Percentiles rank a stretch among this genome's conserved stretches.
These are phyloP conservation scores for Hyaloraphidium curvatum DNA, from an alignment of 192 early-diverging fungal genomes.

Conservation along the genomic window DNA sequence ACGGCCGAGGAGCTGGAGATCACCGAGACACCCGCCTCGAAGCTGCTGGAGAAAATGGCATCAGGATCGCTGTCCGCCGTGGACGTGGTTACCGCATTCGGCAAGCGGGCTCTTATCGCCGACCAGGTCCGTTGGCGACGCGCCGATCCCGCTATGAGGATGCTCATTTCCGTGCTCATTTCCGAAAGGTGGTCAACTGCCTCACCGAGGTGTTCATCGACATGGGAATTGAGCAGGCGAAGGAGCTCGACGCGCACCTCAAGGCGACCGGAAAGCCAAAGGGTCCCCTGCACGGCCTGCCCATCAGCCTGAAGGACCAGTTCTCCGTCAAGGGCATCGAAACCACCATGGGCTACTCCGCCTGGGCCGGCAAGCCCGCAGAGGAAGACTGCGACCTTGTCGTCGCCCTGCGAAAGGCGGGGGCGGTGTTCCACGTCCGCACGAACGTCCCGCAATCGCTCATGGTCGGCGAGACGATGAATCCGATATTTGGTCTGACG, in stretches of 20 bases:
- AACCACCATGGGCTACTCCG: neutral
- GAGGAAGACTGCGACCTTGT: conserved; percentile 3
- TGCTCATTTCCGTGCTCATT: too few species aligned
- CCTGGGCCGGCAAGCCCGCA: neutral
- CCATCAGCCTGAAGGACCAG: neutral
- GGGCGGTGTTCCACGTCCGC: neutral
- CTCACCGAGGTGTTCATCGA: conserved; percentile 3
- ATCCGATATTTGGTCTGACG: conserved; percentile 3
- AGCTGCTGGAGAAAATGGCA: neutral
- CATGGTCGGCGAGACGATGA: conserved; percentile 1
- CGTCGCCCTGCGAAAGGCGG: neutral
- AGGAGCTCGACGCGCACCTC: conserved; percentile 2
- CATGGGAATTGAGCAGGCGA: neutral
- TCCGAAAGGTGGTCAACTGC: too few species aligned
- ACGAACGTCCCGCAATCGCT: conserved; percentile 5
- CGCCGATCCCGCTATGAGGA: too few species aligned
- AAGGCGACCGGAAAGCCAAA: neutral
- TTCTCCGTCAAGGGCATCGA: neutral
- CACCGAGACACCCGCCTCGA: neutral
- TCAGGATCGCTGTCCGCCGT: neutral
- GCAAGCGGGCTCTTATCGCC: neutral
- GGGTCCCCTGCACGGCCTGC: conserved; percentile 1
- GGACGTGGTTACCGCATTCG: neutral
- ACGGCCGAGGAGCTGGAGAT: neutral
- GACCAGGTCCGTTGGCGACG: neutral